Evolutionary conservation across 2,329 filamentous ascomycete species (phyloP).

Genomic region (Fusarium mundagurra): DNA sequence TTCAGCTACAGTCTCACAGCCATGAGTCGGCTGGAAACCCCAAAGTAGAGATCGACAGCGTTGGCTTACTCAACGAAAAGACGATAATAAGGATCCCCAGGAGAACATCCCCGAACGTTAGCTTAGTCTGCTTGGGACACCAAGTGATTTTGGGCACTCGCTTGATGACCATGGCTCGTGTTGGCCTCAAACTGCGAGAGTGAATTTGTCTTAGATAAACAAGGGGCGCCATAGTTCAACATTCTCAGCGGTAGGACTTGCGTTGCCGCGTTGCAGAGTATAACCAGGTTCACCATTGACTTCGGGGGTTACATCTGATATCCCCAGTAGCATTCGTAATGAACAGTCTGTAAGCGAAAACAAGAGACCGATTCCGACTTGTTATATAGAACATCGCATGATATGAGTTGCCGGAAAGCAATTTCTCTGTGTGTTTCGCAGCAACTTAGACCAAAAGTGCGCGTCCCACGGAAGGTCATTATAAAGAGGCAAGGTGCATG

Average conservation of each 20-base stretch:
- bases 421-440: neutral
- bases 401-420: slow-evolving; percentile 1
- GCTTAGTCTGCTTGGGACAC: slow-evolving; percentile 4
- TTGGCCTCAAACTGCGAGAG: neutral
- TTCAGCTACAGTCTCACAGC: slow-evolving; percentile 1
- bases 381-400: neutral
- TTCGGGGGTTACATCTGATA: slow-evolving; percentile 2
- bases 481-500: slow-evolving; percentile 9
- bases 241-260: neutral
- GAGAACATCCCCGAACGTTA: slow-evolving; percentile 13
- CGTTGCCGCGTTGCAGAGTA: neutral
- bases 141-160: slow-evolving; percentile 3
- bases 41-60: slow-evolving; percentile 13
- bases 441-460: neutral
- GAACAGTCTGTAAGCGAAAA: neutral
- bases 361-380: neutral
- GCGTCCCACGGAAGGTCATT: neutral
- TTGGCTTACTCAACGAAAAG: slow-evolving; percentile 2
- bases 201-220: neutral
- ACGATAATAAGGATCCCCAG: slow-evolving; percentile 16
- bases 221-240: slow-evolving; percentile 10
- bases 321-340: neutral
- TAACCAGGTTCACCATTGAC: neutral
- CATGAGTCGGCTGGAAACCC: slow-evolving; percentile 7
- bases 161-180: neutral